Base-by-base conservation (phyloP, 495 filamentous ascomycete genomes). In the Penicillium steckii region DNA sequence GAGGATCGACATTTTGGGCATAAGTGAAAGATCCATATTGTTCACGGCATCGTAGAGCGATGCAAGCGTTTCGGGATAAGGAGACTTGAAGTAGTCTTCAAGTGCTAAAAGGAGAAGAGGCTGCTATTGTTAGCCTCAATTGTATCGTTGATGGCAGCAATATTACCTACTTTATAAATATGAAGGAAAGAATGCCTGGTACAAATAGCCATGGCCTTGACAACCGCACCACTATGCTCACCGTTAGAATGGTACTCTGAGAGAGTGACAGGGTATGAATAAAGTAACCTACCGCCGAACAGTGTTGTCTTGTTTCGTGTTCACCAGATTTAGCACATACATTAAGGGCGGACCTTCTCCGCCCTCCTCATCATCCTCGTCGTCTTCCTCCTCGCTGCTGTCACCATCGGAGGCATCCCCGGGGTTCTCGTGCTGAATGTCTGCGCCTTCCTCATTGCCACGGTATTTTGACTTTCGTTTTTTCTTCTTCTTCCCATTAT, bases 141-240 rank as follows among this genome's bases (percentile, higher is more conserved):
- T 18, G 5, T 21, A 17, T 24, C 2, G 5, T 8, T 29, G 15
- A 8, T 17, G 10, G 19, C 4, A 9, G 44, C 54, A 5, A 1
- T 18, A 15, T 7, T n/a, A 22, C 73, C 44, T 63, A 90, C 90
- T 81, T 97, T 98, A 71, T 97, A 98, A 50, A 98, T 97, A 69
- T 98, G 93, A 45, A 98, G 78, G 66, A 98, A 98, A n/a, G 94
- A 91, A 74, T 98, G 94, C 41, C 93, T 78, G 4, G 94, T 98
- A 72, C 94, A 98, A 57, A 98, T 97, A n/a, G 94, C 94, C 94
- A 98, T 98, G 2, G 94, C 91, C 71, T 97, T 98, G 24, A 97
- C 92, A 24, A 96, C 85, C 2, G 94, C 95, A 48, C 94, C 94
- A 80, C 92, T 89, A 49, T 26, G 12, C 10, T 9, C 19, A n/a